Base-by-base conservation (phyloP, 106 monocot genomes). In the Dioscorea dumetorum region DNA sequence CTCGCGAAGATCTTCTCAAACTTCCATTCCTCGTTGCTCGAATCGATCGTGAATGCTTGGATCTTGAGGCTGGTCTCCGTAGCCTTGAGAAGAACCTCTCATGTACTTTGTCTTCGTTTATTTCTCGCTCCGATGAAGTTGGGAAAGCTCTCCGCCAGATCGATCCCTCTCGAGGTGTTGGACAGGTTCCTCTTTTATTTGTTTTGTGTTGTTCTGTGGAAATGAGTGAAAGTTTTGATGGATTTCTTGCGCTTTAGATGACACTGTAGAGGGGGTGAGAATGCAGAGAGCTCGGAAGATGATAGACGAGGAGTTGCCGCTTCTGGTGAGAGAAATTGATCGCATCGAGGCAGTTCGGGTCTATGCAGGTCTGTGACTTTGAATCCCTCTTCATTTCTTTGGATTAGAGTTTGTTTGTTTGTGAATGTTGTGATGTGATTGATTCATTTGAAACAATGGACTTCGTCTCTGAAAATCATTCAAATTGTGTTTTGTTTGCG, bases 341-440 rank as follows among this genome's bases (percentile, higher is more conserved):
- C 66, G 80, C 63, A 80, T 80, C 48, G 77, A 82, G 23, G 74
- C 69, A 8, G 59, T 76, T 64, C 78, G 79, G 2, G 28, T 57
- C 15, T 86, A 86, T 67, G 86, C 76, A 34, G 86, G 86, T 86
- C 72, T 65, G 32, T 23, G n/a, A 5, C 2, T 60, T 60, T 24
- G 24, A 12, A 22, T 21, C 13, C 17, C 12, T 20, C 1, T 12
- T 31, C 6, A n/a, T 33, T 49, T 18, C 22, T 49, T 61, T 19
- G 12, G 9, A 10, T 12, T 16, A 4, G 10, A 0, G 0, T 48
- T 61, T 1, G 41, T 21, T 19, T 60, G n/a, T 22, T 21, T 13
- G 13, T 49, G 4, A 16, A n/a, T 48, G 59, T 23, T 59, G n/a
- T 23, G 8, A 22, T 59, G 19, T 59, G 9, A 59, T 59, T 22